Base-by-base conservation (phyloP, 768 basidiomycete species). In the Boletus sensibilis region DNA sequence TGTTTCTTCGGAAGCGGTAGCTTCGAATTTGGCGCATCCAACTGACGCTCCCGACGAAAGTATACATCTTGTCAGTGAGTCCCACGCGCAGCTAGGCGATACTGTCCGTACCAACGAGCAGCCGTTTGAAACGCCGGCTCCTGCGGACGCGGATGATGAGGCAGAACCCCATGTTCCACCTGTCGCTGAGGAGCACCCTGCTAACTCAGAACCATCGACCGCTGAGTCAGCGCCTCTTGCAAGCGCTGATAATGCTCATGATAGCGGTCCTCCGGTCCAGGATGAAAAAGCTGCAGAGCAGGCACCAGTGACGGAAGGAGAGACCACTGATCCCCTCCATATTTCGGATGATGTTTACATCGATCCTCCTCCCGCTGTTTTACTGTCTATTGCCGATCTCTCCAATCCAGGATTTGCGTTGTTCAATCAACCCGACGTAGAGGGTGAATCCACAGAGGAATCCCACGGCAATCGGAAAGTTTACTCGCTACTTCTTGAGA, bases 301-400 rank as follows among this genome's bases (percentile, higher is more conserved):
- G 21, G 52, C 16, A 31, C 27, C 41, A 25, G 55, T 34, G 47
- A 48, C 52, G 25, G 61, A 55, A 47, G 62, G 51, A 43, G 66
- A 61, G 42, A 38, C 42, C 2, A 47, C 42, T 49, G 78, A 85
- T 68, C 80, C 80, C n/a, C 82, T 82, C 65, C 79, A 82, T 68
- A 80, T 83, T 51, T 83, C 80, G 25, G 83, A 84, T 64, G 88
- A 82, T 29, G 83, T 87, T 44, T 88, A 84, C 68, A 87, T 88
- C 50, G 88, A 89, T 57, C 85, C 86, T 29, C 88, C 88, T 27
- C 88, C 88, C 13, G 78, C 86, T 16, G 85, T 89, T 42, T 72
- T 88, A 35, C 66, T 89, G 34, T 74, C 74, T 10, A 45, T 80
- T 23, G 56, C 63, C 31, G 75, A 79, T 35, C 61, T 81, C 34